Percentiles rank a stretch among this genome's conserved stretches.
Evolutionary conservation across 345 rosid species (phyloP).

Genomic region (Nasturtium officinale): DNA sequence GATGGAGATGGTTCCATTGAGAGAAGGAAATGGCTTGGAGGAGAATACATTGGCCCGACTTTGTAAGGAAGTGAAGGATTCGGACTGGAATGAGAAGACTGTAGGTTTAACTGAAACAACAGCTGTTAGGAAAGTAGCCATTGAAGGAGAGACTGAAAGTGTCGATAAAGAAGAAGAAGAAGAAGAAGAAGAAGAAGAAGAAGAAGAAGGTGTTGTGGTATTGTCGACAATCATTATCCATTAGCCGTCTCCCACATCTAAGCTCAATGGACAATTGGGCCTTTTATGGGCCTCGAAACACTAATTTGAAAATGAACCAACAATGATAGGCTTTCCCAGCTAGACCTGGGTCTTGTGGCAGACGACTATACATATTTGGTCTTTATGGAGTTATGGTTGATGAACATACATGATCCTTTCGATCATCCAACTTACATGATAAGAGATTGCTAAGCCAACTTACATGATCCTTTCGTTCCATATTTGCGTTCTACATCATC

Average conservation of each 20-base stretch:
- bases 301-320: not conserved
- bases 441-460: too few relatives aligned
- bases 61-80: slow-evolving; percentile 20
- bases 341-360: not conserved
- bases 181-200: not conserved
- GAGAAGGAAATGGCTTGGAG: slow-evolving; percentile 13
- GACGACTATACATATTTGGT: not conserved
- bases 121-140: slow-evolving; percentile 40
- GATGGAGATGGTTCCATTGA: slow-evolving; percentile 15
- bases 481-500: too few relatives aligned
- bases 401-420: too few relatives aligned
- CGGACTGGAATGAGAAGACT: slow-evolving; percentile 24
- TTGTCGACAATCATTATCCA: slow-evolving; percentile 35
- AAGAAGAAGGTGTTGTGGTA: not conserved
- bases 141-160: slow-evolving; percentile 4
- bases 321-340: not conserved
- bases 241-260: slow-evolving; percentile 11
- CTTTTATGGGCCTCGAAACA: not conserved
- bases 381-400: not conserved
- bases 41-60: slow-evolving; percentile 11
- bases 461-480: too few relatives aligned
- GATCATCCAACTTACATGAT: too few relatives aligned
- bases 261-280: slow-evolving; percentile 3
- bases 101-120: slow-evolving; percentile 36
- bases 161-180: slow-evolving; percentile 1